These are phyloP conservation scores for Tympanopsis confertula DNA, from an alignment of 2,329 filamentous ascomycete species.

Conservation along the genomic window DNA sequence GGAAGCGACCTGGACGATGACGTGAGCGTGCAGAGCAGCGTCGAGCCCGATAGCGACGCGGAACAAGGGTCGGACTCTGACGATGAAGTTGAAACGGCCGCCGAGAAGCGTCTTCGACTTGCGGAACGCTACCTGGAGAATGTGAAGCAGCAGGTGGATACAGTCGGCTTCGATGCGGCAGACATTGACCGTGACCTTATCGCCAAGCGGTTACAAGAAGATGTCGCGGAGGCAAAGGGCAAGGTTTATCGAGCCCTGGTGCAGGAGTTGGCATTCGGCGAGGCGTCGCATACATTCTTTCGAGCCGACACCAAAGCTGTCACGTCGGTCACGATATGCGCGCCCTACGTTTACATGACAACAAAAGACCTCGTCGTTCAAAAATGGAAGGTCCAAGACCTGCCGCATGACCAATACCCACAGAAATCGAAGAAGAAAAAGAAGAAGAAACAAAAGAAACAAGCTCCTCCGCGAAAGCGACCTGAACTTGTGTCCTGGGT, in stretches of 20 bases:
- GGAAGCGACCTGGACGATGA: conserved; percentile 54
- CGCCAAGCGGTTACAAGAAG: conserved; percentile 79
- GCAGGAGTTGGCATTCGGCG: conserved; percentile 56
- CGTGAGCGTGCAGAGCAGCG: conserved; percentile 12
- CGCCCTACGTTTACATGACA: conserved; percentile 77
- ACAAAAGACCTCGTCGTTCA: conserved; percentile 74
- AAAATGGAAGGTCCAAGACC: conserved; percentile 76
- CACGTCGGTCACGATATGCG: conserved; percentile 68
- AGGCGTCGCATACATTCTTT: conserved; percentile 60
- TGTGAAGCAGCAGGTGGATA: conserved; percentile 71
- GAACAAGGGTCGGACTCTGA: conserved; percentile 47
- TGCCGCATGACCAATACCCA: conserved; percentile 46
- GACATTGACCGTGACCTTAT: conserved; percentile 89
- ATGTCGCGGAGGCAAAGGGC: conserved; percentile 84
- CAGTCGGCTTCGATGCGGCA: conserved; percentile 81
- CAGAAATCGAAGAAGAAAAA: conserved; percentile 46
- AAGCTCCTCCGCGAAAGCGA: conserved; percentile 44
- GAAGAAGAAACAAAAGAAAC: conserved; percentile 47
- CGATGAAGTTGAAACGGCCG: conserved; percentile 77
- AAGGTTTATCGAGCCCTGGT: conserved; percentile 76
- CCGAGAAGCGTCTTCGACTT: conserved; percentile 73
- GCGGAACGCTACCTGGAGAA: conserved; percentile 91
- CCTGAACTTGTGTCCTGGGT: conserved; percentile 52
- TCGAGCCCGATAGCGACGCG: conserved; percentile 9
- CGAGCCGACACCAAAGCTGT: conserved; percentile 67